phyloP scores from a whole-genome alignment of 2,329 filamentous ascomycete genomes.

The Fusarium cyanostomum region DNA sequence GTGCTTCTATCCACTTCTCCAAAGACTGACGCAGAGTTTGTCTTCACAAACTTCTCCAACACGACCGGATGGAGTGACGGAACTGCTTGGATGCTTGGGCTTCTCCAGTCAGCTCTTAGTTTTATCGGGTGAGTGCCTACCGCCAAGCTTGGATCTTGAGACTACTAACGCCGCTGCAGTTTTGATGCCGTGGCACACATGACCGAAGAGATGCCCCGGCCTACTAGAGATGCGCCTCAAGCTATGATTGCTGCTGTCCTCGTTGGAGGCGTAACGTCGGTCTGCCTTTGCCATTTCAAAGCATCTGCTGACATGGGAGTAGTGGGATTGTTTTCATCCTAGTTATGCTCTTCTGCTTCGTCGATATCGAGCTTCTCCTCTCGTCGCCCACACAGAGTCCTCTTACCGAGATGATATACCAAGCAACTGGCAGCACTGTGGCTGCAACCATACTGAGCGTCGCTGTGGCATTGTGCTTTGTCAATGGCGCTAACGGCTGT shows the following conservation, averaged over 20 bases:
- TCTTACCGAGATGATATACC: constrained; percentile 56
- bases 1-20: constrained; percentile 51
- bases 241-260: constrained; percentile 53
- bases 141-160: fast-evolving
- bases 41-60: constrained; percentile 58
- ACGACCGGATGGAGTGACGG: constrained; percentile 57
- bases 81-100: constrained; percentile 57
- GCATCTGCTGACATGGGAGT: neutral
- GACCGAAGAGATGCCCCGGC: constrained; percentile 57
- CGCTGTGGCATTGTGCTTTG: constrained; percentile 54
- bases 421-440: constrained; percentile 51
- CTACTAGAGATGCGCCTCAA: constrained; percentile 51
- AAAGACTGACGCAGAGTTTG: constrained; percentile 54
- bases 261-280: constrained; percentile 54
- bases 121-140: constrained; percentile 41
- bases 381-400: constrained; percentile 54
- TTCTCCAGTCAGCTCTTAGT: constrained; percentile 52
- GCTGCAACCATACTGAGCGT: constrained; percentile 54
- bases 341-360: constrained; percentile 55
- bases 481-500: constrained; percentile 56
- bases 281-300: neutral
- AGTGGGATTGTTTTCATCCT: constrained; percentile 52
- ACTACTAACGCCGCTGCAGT: constrained; percentile 18
- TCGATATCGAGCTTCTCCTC: constrained; percentile 49
- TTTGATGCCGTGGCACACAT: constrained; percentile 58